Evolutionary conservation across 1,139 yeast genomes (phyloP).

Genomic region (Diutina pseudorugosa): DNA sequence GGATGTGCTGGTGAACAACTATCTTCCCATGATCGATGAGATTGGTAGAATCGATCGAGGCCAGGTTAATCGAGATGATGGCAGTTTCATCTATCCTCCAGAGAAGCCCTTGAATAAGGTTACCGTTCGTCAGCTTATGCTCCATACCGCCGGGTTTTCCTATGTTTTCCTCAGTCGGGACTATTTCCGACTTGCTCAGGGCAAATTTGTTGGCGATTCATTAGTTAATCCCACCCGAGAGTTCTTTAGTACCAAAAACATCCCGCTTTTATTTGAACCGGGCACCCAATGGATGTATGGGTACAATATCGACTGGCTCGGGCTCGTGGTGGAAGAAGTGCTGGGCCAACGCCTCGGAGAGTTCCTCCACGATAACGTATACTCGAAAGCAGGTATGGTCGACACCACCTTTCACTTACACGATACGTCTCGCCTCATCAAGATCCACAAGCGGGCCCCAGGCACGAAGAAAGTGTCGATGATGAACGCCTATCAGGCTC

Average conservation of each 20-base stretch:
- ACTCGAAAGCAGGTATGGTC: slow-evolving; percentile 32
- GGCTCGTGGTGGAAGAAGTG: slow-evolving; percentile 30
- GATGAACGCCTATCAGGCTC: background rate
- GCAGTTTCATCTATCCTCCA: slow-evolving; percentile 13
- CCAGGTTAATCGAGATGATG: slow-evolving; percentile 18
- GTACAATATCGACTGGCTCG: slow-evolving; percentile 41
- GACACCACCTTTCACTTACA: slow-evolving; percentile 1
- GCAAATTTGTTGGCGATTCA: background rate
- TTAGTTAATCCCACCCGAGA: background rate
- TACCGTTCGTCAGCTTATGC: slow-evolving; percentile 37
- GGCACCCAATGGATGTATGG: slow-evolving; percentile 44
- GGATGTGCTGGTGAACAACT: slow-evolving; percentile 28
- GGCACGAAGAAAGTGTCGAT: slow-evolving; percentile 12
- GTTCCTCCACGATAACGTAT: slow-evolving; percentile 25
- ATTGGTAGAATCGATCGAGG: slow-evolving; percentile 29
- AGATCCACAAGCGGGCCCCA: slow-evolving; percentile 5
- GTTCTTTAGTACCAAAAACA: slow-evolving; percentile 1
- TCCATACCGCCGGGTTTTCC: slow-evolving; percentile 41
- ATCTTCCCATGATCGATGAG: slow-evolving; percentile 28
- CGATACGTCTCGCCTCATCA: slow-evolving; percentile 5
- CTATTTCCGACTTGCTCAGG: slow-evolving; percentile 8
- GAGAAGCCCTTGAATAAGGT: slow-evolving; percentile 21
- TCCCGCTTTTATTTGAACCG: slow-evolving; percentile 40
- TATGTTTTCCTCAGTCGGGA: slow-evolving; percentile 30
- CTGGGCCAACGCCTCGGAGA: slow-evolving; percentile 31